Percentiles rank a stretch among this genome's conserved stretches.
These are phyloP conservation scores for Penicillium paxilli DNA, from an alignment of 495 filamentous ascomycete species.

Conservation along the genomic window DNA sequence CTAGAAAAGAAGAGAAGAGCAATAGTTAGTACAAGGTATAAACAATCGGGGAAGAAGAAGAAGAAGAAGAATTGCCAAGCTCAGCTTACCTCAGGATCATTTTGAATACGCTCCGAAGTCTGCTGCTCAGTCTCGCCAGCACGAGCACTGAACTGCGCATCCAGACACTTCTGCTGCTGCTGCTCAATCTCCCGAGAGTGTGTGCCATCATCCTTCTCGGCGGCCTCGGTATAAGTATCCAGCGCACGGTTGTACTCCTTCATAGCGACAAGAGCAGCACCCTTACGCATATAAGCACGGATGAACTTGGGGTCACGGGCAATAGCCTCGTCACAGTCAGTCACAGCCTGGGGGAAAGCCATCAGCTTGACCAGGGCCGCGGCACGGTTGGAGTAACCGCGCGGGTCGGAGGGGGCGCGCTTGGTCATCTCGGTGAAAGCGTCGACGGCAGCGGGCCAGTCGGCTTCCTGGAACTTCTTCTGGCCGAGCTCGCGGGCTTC, in stretches of 20 bases:
- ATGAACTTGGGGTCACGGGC: slow-evolving; percentile 91
- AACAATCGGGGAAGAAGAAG: background rate
- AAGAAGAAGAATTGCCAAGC: too few relatives aligned
- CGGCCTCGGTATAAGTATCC: slow-evolving; percentile 82
- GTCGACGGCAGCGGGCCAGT: slow-evolving; percentile 95
- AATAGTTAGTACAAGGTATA: slow-evolving; percentile 30
- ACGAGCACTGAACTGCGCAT: slow-evolving; percentile 81
- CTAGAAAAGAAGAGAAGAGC: slow-evolving; percentile 34
- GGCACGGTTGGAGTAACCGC: slow-evolving; percentile 95
- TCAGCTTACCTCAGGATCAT: slow-evolving; percentile 89
- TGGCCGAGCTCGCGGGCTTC: slow-evolving; percentile 94
- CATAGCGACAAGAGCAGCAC: slow-evolving; percentile 92
- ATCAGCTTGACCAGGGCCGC: slow-evolving; percentile 96
- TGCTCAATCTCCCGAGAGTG: slow-evolving; percentile 89
- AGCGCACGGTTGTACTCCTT: slow-evolving; percentile 93
- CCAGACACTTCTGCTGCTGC: slow-evolving; percentile 91
- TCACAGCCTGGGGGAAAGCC: slow-evolving; percentile 88
- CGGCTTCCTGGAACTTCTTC: slow-evolving; percentile 91
- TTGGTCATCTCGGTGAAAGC: slow-evolving; percentile 98
- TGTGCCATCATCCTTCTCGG: slow-evolving; percentile 73
- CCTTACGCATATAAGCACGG: slow-evolving; percentile 92
- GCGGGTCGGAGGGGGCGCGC: slow-evolving; percentile 87
- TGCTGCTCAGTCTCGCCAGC: slow-evolving; percentile 97
- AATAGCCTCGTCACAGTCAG: slow-evolving; percentile 90
- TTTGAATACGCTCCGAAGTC: slow-evolving; percentile 87